Evolutionary conservation across 495 filamentous ascomycete genomes (phyloP), one percentile per base, ranked within the genome.

Genomic region (Penicillium canariense): DNA sequence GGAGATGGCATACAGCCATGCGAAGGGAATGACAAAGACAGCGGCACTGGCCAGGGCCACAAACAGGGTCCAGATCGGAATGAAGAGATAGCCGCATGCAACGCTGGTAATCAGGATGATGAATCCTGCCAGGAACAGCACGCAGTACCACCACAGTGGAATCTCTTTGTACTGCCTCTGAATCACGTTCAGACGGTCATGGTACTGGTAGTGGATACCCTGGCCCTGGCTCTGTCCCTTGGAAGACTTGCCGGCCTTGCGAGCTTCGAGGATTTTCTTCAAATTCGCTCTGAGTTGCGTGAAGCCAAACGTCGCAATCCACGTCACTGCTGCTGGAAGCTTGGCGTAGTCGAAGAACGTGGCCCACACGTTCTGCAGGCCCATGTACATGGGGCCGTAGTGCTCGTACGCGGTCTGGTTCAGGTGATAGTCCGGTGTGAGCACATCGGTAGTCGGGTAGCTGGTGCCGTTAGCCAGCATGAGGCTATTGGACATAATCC

Each of bases 261-360:
- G 61, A 34, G 71, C 58, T 8, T 66, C 60, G 15, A 66, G 59
- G 25, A 78, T 70, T 36, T 75, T 79, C 11, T 48, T 57, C 18
- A 74, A 60, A 25, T 72, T 80, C 5, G 62, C 60, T 11, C 63
- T 70, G 18, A 81, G 66, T 51, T 80, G 69, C 1, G 70, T 43
- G 32, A 68, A 79, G 1, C 81, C 81, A 51, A 84, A 84, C 8
- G 80, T 77, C 2, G 65, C 68, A 59, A 84, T 81, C 79, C 80
- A 84, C 8, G 73, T 75, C 35, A 82, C 62, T 2, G 78, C 80
- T 10, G 78, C 79, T n/a, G 77, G 70, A 39, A 82, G 76, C 12
- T 78, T 80, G 25, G 77, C 75, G 50, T 81, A 82, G 62, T 82
- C 78, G 57, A 82, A 83, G 68, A 83, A 82, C 23, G 79, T 81